Conservation (phyloP, 305 asterid genomes). For the Solanum hybrid region DNA sequence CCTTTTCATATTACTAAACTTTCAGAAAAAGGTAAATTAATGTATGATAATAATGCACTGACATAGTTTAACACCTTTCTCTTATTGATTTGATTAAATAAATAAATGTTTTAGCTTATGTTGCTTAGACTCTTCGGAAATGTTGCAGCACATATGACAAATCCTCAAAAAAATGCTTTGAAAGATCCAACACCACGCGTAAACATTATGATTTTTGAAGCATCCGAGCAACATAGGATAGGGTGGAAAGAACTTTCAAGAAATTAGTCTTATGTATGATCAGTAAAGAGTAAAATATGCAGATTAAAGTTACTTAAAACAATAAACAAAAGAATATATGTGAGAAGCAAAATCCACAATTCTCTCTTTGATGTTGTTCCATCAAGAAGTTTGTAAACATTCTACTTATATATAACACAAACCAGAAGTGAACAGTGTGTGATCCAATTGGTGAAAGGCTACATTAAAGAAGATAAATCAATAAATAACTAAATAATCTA, state of each 20-base stretch:
- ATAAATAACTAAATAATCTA: not conserved
- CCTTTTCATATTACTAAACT: not conserved
- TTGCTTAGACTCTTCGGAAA: not conserved
- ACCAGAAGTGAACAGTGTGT: not conserved
- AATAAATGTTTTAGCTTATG: not conserved
- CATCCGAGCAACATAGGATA: not conserved
- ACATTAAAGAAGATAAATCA: not conserved
- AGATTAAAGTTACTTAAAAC: not conserved
- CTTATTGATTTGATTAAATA: not conserved
- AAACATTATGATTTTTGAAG: not conserved
- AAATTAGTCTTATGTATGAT: not conserved
- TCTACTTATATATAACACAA: not conserved
- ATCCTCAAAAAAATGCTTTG: not conserved
- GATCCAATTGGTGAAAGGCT: not conserved
- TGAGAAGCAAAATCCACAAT: not conserved
- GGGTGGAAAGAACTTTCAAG: not conserved
- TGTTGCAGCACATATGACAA: not conserved
- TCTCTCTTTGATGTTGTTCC: not conserved
- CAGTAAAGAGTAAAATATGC: not conserved
- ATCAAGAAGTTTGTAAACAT: not conserved
- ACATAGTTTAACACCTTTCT: not conserved
- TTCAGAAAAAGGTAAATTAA: not conserved
- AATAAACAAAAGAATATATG: not conserved
- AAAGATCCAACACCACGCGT: not conserved
- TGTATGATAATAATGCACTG: not conserved